Conservation (phyloP, 2,329 filamentous ascomycete genomes). For the Xylariaceae sp. region DNA sequence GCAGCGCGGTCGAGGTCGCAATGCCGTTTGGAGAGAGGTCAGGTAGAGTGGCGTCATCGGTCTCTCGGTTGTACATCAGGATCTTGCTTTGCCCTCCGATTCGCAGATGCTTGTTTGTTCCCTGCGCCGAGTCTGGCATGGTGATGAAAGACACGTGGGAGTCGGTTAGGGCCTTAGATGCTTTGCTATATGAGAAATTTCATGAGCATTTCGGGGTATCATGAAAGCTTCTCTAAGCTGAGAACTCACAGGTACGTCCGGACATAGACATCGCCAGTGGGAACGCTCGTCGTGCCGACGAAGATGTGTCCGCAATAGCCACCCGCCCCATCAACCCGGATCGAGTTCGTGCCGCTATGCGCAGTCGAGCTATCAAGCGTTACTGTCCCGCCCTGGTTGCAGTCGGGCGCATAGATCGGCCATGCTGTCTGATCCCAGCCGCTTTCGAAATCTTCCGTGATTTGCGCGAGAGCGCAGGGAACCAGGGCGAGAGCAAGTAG, state of each 20-base stretch:
- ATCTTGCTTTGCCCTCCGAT: constrained; percentile 61
- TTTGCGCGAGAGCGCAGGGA: constrained; percentile 49
- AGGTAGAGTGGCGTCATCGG: constrained; percentile 60
- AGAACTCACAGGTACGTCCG: constrained; percentile 52
- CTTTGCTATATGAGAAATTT: constrained; percentile 42
- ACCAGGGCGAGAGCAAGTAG: constrained; percentile 42
- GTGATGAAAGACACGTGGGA: constrained; percentile 63
- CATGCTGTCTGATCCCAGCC: constrained; percentile 57
- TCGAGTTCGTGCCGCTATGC: constrained; percentile 55
- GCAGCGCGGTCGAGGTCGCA: constrained; percentile 49
- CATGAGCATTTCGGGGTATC: constrained; percentile 10
- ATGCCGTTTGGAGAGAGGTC: constrained; percentile 60
- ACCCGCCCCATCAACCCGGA: constrained; percentile 50
- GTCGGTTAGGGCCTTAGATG: constrained; percentile 54
- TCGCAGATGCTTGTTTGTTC: constrained; percentile 56
- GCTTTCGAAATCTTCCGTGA: constrained; percentile 55
- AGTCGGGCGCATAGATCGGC: constrained; percentile 58
- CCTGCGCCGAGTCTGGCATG: constrained; percentile 58
- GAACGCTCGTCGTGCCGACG: constrained; percentile 56
- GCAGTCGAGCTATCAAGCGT: constrained; percentile 55
- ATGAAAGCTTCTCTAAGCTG: constrained; percentile 8
- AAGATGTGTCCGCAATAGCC: constrained; percentile 60
- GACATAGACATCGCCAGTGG: constrained; percentile 57
- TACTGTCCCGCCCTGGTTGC: constrained; percentile 57
- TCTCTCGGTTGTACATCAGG: constrained; percentile 64